Base-by-base conservation (phyloP, 331 rosid species). In the Acacia concinna region DNA sequence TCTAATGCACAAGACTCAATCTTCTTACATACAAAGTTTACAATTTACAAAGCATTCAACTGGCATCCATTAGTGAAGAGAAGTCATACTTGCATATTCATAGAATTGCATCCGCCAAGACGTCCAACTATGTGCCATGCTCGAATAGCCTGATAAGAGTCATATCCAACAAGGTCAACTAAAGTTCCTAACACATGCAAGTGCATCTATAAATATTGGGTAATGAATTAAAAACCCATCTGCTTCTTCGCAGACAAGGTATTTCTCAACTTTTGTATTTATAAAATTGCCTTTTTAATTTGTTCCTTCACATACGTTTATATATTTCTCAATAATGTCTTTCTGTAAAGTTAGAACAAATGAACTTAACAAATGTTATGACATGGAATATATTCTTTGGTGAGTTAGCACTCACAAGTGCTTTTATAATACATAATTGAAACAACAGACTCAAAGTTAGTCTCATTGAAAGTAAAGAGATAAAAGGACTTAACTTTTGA, bases 41-140 rank as follows among this genome's bases (percentile, higher is more conserved):
- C 37, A 81, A 6, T 44, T 63, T 12, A 60, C 25, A 74, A 40
- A 41, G 65, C 47, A 52, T 66, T 32, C 21, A 13, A 72, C 27
- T 11, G 46, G 46, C 31, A 11, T 30, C 59, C 34, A 43, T 13
- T 14, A 66, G 2, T 23, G 69, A 79, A 56, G 75, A 65, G 67
- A 62, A 62, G 38, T 31, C 79, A 78, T 81, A 92, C 98, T 82
- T 95, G 97, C 97, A 95, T 95, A 79, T 95, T 92, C 97, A 91
- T 87, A 76, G 98, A 82, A 86, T 94, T 92, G 88, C 95, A 91
- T 85, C 97, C 98, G 27, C 98, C 97, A 68, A 94, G 93, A 46
- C 97, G 97, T 51, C 96, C 97, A 40, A 94, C 49, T 40, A 94
- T 88, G 83, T 94, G 93, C 98, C 98, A 92, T 17, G 97, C 87